phyloP scores from a whole-genome alignment of 345 rosid species.

The Tarenaya hassleriana region DNA sequence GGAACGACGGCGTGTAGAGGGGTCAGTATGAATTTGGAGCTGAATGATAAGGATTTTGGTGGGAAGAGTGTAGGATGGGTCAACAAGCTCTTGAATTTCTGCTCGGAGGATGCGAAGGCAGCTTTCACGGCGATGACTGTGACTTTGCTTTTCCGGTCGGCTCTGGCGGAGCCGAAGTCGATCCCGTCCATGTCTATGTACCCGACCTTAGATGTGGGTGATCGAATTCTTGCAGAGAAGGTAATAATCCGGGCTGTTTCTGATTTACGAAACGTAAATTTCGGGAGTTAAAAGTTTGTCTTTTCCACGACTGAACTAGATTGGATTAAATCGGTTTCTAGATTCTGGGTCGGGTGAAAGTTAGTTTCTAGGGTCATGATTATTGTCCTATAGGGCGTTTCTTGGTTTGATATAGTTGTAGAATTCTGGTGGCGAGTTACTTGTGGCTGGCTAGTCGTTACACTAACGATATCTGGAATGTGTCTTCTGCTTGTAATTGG shows the following conservation, averaged over 20 bases:
- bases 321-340: not conserved
- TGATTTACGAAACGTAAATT: not conserved
- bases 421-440: conserved; percentile 1
- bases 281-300: too few species aligned
- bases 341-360: not conserved
- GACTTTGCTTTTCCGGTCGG: conserved; percentile 61
- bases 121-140: conserved; percentile 78
- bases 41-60: conserved; percentile 29
- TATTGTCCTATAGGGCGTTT: not conserved
- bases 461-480: conserved; percentile 3
- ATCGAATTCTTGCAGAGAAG: conserved; percentile 86
- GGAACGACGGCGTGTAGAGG: conserved; percentile 27
- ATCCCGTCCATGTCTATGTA: conserved; percentile 80
- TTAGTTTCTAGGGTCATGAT: not conserved
- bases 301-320: too few species aligned
- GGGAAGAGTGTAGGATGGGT: conserved; percentile 57
- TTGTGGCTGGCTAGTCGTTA: not conserved
- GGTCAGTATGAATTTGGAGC: conserved; percentile 23
- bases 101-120: conserved; percentile 87
- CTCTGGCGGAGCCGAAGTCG: conserved; percentile 82
- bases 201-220: conserved; percentile 81
- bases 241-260: conserved; percentile 22
- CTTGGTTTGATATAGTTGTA: not conserved
- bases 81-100: conserved; percentile 39
- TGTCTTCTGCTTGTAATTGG: not conserved